Percentiles rank a stretch among this genome's conserved stretches.
Evolutionary conservation across 495 filamentous ascomycete genomes (phyloP).

Genomic region (Aspergillus mulundensis): DNA sequence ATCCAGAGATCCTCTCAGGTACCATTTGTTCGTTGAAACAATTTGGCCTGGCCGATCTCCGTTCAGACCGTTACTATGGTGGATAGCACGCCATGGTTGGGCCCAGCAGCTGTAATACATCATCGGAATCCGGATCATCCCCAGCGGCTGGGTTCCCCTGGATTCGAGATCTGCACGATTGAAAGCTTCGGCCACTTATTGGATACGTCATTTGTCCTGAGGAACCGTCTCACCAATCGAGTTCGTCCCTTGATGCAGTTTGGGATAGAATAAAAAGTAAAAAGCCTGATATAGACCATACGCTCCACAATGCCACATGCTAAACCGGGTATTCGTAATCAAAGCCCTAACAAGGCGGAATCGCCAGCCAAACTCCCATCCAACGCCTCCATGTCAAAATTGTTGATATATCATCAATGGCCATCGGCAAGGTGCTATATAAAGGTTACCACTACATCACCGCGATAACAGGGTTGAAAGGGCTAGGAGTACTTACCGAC

Average conservation of each 20-base stretch:
- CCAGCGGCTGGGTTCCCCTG: background rate
- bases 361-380: slow-evolving; percentile 8
- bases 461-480: background rate
- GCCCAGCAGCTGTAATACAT: no score
- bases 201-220: background rate
- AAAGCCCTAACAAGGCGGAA: slow-evolving; percentile 9
- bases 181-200: background rate
- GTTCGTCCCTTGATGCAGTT: slow-evolving; percentile 4
- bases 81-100: no score
- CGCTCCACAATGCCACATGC: slow-evolving; percentile 14
- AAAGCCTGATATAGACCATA: background rate
- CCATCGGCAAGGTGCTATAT: slow-evolving; percentile 48
- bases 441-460: slow-evolving; percentile 11
- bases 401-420: slow-evolving; percentile 21
- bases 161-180: background rate
- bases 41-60: background rate
- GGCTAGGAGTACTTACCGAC: slow-evolving; percentile 56
- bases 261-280: slow-evolving; percentile 7
- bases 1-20: background rate
- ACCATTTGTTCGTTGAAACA: background rate
- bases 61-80: background rate
- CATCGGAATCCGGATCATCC: background rate
- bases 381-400: slow-evolving; percentile 6
- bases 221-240: background rate
- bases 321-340: slow-evolving; percentile 18